These are phyloP conservation scores for Eucalyptus camaldulensis DNA, from an alignment of 345 rosid species.

Conservation along the genomic window DNA sequence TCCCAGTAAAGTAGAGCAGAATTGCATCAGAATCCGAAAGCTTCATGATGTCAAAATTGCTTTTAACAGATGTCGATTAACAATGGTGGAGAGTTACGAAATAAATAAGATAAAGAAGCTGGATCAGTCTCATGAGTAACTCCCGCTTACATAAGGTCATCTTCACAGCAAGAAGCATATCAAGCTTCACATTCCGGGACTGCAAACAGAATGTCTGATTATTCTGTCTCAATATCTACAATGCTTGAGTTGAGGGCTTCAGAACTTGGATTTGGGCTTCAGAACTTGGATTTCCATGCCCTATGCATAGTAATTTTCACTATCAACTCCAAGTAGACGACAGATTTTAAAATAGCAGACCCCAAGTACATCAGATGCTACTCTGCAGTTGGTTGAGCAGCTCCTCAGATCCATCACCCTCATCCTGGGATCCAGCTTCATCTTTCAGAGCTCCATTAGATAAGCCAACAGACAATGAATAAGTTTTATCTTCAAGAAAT, in stretches of 20 bases:
- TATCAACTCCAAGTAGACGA: background rate
- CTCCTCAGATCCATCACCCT: slow-evolving; percentile 8
- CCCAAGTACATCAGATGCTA: slow-evolving; percentile 2
- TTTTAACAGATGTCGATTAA: background rate
- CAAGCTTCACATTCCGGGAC: background rate
- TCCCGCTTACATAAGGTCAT: background rate
- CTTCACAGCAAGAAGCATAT: background rate
- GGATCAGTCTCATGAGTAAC: background rate
- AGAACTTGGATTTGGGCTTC: background rate
- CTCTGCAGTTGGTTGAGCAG: slow-evolving; percentile 34
- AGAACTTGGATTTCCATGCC: background rate
- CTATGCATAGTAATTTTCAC: background rate
- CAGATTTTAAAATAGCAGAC: background rate
- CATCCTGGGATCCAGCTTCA: background rate
- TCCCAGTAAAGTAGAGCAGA: background rate
- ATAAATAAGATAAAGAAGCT: background rate
- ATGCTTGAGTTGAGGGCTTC: background rate
- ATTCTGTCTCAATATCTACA: background rate
- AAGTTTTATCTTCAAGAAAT: slow-evolving; percentile 32
- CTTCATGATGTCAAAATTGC: background rate
- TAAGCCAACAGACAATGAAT: slow-evolving; percentile 31
- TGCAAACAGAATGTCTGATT: background rate
- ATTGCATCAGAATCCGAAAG: background rate
- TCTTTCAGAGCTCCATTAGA: background rate
- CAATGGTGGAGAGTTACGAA: background rate